Conservation (phyloP, 2,329 filamentous ascomycete genomes). For the Pezizomycotina sp. region DNA sequence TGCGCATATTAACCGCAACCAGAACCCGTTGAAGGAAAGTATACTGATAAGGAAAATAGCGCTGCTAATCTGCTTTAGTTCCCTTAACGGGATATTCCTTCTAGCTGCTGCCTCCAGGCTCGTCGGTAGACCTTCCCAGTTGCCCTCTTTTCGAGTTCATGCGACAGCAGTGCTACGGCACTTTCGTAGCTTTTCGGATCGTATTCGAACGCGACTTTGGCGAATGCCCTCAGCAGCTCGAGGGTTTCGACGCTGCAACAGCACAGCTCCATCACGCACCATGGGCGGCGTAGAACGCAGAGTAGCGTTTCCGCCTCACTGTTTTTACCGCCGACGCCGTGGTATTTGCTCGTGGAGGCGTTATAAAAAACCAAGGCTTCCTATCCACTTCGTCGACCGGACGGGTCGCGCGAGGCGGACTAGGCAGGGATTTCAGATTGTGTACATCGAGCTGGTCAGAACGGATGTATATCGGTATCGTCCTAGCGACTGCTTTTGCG, state of each 20-base stretch:
- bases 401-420: constrained; percentile 2
- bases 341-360: constrained; percentile 5
- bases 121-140: background rate
- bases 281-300: constrained; percentile 7
- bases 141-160: constrained; percentile 5
- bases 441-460: constrained; percentile 3
- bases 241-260: constrained; percentile 9
- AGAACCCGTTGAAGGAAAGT: constrained; percentile 12
- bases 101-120: too few relatives aligned
- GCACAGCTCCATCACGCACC: constrained; percentile 14
- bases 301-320: constrained; percentile 8
- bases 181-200: constrained; percentile 9
- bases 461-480: constrained; percentile 7
- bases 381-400: constrained; percentile 3
- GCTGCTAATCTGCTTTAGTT: constrained; percentile 4
- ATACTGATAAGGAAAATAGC: constrained; percentile 8
- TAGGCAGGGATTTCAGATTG: constrained; percentile 8
- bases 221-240: constrained; percentile 4
- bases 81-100: too few relatives aligned
- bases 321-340: constrained; percentile 7
- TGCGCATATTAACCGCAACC: constrained; percentile 11
- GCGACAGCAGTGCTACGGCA: constrained; percentile 5
- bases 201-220: constrained; percentile 1
- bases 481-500: constrained; percentile 3
- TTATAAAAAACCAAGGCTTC: constrained; percentile 13